A percentile compares a stretch with the other conserved stretches of the same genome.
phyloP scores from a whole-genome alignment of 2,329 filamentous ascomycete genomes.

The Aspergillus sp. region DNA sequence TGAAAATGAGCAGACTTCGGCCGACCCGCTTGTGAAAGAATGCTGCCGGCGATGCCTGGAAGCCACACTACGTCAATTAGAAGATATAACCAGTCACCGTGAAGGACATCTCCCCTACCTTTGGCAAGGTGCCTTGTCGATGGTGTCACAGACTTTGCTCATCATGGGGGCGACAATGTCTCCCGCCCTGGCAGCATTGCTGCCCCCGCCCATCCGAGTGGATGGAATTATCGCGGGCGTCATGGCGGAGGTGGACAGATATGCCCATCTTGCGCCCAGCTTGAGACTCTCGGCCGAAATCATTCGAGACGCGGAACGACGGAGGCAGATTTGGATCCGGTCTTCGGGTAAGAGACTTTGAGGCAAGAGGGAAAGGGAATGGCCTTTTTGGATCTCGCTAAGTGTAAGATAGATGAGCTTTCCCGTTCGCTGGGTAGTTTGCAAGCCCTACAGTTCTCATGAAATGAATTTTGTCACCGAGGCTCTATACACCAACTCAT shows the following conservation, averaged over 20 bases:
- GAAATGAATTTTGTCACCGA: too few species aligned
- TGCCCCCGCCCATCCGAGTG: slow-evolving; percentile 57
- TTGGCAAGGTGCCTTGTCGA: slow-evolving; percentile 79
- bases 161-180: slow-evolving; percentile 85
- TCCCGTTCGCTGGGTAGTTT: too few species aligned
- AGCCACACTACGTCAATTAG: slow-evolving; percentile 73
- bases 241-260: slow-evolving; percentile 70
- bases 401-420: too few species aligned
- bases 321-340: slow-evolving; percentile 53
- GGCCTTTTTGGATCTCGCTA: background rate
- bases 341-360: slow-evolving; percentile 12
- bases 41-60: slow-evolving; percentile 80
- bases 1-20: slow-evolving; percentile 69
- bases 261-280: slow-evolving; percentile 72
- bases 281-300: slow-evolving; percentile 75
- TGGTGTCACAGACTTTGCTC: slow-evolving; percentile 76
- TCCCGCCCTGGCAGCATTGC: slow-evolving; percentile 64
- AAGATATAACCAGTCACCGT: slow-evolving; percentile 75
- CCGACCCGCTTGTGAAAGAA: slow-evolving; percentile 70
- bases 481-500: too few species aligned
- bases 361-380: background rate
- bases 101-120: slow-evolving; percentile 82
- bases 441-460: too few species aligned
- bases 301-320: slow-evolving; percentile 72
- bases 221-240: slow-evolving; percentile 77